Base-by-base conservation (phyloP, 495 filamentous ascomycete species). In the Astrothelium subdiscretum region DNA sequence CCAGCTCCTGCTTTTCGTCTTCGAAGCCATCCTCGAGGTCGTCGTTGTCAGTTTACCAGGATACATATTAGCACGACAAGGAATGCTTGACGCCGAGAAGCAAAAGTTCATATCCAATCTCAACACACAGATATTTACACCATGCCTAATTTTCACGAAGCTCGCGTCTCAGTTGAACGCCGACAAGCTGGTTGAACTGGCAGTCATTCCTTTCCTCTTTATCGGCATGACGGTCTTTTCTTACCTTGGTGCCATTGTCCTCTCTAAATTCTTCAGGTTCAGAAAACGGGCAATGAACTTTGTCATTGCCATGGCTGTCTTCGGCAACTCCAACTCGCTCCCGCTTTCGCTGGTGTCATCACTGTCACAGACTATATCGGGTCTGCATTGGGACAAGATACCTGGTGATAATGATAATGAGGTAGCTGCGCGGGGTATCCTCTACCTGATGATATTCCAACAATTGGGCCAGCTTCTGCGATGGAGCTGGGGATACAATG, bases 401-500 rank as follows among this genome's bases (percentile, higher is more conserved):
- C 85, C 86, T 0, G 87, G 89, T 59, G 94, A 98, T 65, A 97
- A 95, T 67, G 92, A 97, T 67, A 88, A 92, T 62, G 90, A 97
- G 74, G 94, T 98, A 18, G 91, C 85, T 10, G 92, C 94, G 0
- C 84, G 94, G 27, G 94, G 94, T 58, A 97, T 98, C 62, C 77
- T 98, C 2, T 98, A 98, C 68, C 80, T 98, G 12, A 78, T 98
- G 60, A 95, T 98, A 66, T 98, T 98, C 75, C 94, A 97, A 76
- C 94, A 98, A 71, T 83, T 98, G 20, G 94, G 94, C 26, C 94
- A 98, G 73, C 79, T 97, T 24, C 86, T 98, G 57, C 81, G 94
- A 60, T 98, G 94, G 94, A 97, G 89, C 66, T 98, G 95, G 95
- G 94, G 94, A 10, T 97, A 95, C 69, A 90, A 96, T 68, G 83